Evolutionary conservation across 257 asterid genomes (phyloP), one percentile per base, ranked within the genome.

Genomic region (Rauvolfia tetraphylla): DNA sequence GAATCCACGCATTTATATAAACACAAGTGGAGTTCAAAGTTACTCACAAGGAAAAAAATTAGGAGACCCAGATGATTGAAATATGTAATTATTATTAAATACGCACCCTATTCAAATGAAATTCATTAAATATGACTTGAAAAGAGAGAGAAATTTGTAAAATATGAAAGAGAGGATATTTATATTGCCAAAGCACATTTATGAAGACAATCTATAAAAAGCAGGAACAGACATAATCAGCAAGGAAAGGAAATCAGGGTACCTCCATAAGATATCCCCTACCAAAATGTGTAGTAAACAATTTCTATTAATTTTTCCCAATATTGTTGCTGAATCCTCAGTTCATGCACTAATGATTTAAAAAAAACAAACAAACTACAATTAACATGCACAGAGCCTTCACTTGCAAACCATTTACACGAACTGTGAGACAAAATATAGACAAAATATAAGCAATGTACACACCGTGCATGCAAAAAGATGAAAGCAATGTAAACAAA

Each of bases 1-100:
- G 58, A 76, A 75, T 53, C 53, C 74, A 71, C 75, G 71, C 25
- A 76, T 14, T 72, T 29, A 33, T 22, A 59, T 51, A 48, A 81
- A 44, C 69, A 71, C 15, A 44, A 31, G 38, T 38, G 46, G 49
- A 69, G 77, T 72, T 54, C 46, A 41, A 73, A 56, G 22, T 75
- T 68, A 66, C 29, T 49, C 56, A 14, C 66, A 75, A 46, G 51
- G 41, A 20, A 42, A 61, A 29, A 76, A 1, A 31, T 71, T 23
- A 22, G 13, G 17, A 3, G 61, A 18, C n/a, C n/a, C 41, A 61
- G 53, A 20, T 36, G 49, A 68, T 68, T 41, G 49, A 68, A 29
- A 71, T 38, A 48, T 48, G 42, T 7, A 44, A 72, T 56, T 13
- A 4, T 20, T 5, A 20, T 34, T 53, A 8, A 31, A 34, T 18